Evolutionary conservation across 192 early-diverging fungal genomes (phyloP), one percentile per base, ranked within the genome.

Genomic region (Mycoemilia scoparia): DNA sequence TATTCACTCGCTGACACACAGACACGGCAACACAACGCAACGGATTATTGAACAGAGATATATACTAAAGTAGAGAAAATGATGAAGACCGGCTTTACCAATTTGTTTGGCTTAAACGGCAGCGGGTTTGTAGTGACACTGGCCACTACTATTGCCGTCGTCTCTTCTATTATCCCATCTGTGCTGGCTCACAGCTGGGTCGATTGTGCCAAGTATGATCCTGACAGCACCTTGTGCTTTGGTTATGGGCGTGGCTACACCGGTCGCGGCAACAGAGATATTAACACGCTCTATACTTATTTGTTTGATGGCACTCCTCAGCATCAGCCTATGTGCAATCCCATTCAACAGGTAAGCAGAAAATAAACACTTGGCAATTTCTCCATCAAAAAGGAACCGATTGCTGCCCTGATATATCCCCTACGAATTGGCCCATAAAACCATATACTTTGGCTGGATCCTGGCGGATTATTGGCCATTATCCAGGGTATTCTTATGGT

Each of bases 181-280:
- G 57, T 64, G 49, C 46, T 57, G 41, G 68, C 58, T 33, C 71
- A 73, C 54, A 65, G 61, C 22, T 73, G 71, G 71, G 43, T 70
- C 10, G 71, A 73, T 41, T 73, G 67, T 18, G 43, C 56, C 32
- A 66, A 68, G 25, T 69, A 50, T 30, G 66, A 66, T 30, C 58
- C 58, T 0, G 17, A 32, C 13, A 55, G 47, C 19, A 32, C 52
- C 7, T 12, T 28, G 2, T 70, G 69, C 27, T 40, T 48, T 16
- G 72, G 67, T 3, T 75, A 60, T 23, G 16, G 56, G 0, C 57
- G 65, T 21, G 65, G 67, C 9, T 75, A 71, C 29, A 61, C 61
- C 1, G 56, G 67, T 0, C 69, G 72, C 10, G 32, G 34, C 0
- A 49, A 60, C 26, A 43, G 37, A 9, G 38, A 66, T 11, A 54